These are phyloP conservation scores for Heimioporus sp. DNA, from an alignment of 768 basidiomycete genomes.

Conservation along the genomic window DNA sequence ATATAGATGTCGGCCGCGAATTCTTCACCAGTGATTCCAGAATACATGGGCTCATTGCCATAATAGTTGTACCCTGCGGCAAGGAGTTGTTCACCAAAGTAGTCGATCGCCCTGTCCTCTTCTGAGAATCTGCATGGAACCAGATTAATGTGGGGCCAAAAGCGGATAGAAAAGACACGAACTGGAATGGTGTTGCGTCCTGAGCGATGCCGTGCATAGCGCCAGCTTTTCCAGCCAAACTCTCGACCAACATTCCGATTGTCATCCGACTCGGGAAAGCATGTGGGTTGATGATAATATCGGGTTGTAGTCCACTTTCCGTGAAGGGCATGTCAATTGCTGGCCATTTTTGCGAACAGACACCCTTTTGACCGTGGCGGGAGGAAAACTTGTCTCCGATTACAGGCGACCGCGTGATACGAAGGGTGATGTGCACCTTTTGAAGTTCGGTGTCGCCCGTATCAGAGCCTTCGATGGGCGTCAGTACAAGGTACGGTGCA, in stretches of 20 bases:
- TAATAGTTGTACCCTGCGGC: slow-evolving; percentile 98
- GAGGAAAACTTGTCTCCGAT: slow-evolving; percentile 99
- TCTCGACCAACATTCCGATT: slow-evolving; percentile 99
- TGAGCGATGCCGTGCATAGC: slow-evolving; percentile 98
- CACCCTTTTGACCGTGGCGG: slow-evolving; percentile 98
- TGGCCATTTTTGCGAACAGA: slow-evolving; percentile 99
- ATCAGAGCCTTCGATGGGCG: slow-evolving; percentile 64
- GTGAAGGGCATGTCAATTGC: slow-evolving; percentile 98
- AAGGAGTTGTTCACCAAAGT: slow-evolving; percentile 93
- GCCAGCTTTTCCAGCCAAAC: slow-evolving; percentile 98
- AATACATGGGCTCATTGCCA: slow-evolving; percentile 99
- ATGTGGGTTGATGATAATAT: slow-evolving; percentile 99
- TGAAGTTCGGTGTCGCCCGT: slow-evolving; percentile 84
- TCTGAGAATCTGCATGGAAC: slow-evolving; percentile 74
- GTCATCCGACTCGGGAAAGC: slow-evolving; percentile 99
- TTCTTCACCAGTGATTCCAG: slow-evolving; percentile 97
- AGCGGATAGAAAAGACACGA: slow-evolving; percentile 25
- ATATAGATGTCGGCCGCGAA: slow-evolving; percentile 99
- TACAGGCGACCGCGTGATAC: slow-evolving; percentile 92
- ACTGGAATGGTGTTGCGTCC: slow-evolving; percentile 99
- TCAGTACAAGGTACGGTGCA: not conserved
- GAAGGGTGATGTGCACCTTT: slow-evolving; percentile 90
- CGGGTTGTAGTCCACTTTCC: slow-evolving; percentile 98
- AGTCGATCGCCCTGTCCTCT: slow-evolving; percentile 94
- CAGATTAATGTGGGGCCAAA: slow-evolving; percentile 9